Conservation (phyloP, 2,329 filamentous ascomycete species). For the Pyricularia grisea region DNA sequence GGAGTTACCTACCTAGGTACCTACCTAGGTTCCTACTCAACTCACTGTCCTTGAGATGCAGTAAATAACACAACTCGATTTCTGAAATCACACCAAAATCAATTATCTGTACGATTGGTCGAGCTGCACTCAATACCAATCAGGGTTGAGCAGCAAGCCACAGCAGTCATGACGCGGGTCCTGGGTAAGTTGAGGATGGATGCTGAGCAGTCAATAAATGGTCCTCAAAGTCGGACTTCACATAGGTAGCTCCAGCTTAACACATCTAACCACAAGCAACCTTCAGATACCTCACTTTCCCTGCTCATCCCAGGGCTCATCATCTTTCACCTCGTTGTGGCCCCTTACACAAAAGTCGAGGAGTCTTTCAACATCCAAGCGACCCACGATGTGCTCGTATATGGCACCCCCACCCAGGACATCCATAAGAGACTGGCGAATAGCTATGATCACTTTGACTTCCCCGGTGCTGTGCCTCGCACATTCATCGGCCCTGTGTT, state of each 20-base stretch:
- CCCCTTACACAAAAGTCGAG: conserved; percentile 95
- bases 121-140: background rate
- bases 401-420: conserved; percentile 60
- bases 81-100: background rate
- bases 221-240: too few relatives aligned
- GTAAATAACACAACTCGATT: background rate
- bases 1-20: too few relatives aligned
- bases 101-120: background rate
- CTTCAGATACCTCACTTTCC: conserved; percentile 36
- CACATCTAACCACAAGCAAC: background rate
- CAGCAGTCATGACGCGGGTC: background rate
- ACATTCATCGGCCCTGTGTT: conserved; percentile 78
- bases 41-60: background rate
- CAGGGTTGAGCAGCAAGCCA: background rate
- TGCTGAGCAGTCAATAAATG: background rate
- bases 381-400: conserved; percentile 75
- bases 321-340: conserved; percentile 58
- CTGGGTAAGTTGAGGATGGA: background rate
- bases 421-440: conserved; percentile 42
- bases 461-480: conserved; percentile 83
- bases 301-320: conserved; percentile 54
- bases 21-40: too few relatives aligned
- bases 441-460: conserved; percentile 81
- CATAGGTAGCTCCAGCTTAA: background rate
- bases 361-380: conserved; percentile 98